Conservation (phyloP, 2,329 filamentous ascomycete species). For the Paracorniculantispora psalliotae region DNA sequence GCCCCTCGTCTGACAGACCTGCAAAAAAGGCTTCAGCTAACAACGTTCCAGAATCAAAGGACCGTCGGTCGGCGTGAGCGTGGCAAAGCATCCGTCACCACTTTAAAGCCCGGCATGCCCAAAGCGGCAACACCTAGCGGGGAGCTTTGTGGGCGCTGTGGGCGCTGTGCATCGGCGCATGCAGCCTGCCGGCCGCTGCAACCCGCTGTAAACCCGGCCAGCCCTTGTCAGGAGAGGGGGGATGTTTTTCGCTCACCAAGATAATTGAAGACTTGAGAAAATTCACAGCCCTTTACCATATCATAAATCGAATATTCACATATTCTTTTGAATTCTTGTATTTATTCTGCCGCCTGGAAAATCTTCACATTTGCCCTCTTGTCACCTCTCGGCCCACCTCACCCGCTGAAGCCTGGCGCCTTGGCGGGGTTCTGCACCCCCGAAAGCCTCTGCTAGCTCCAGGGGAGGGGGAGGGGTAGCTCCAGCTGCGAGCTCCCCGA, state of each 20-base stretch:
- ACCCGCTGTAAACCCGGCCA: slow-evolving; percentile 7
- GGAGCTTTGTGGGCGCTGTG: neutral
- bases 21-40: too few relatives aligned
- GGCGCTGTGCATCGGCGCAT: neutral
- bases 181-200: neutral
- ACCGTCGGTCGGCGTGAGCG: neutral
- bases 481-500: neutral
- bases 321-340: too few relatives aligned
- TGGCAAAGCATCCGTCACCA: slow-evolving; percentile 2
- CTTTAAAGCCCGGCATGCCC: slow-evolving; percentile 10
- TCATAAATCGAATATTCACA: too few relatives aligned
- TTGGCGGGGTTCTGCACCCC: neutral
- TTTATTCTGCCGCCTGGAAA: too few relatives aligned
- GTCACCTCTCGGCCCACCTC: neutral
- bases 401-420: neutral
- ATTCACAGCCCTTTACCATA: too few relatives aligned
- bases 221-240: too few relatives aligned
- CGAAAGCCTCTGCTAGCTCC: neutral
- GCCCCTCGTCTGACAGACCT: too few relatives aligned
- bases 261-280: too few relatives aligned
- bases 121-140: slow-evolving; percentile 10
- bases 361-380: too few relatives aligned
- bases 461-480: neutral
- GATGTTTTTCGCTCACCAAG: too few relatives aligned
- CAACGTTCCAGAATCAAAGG: neutral